Conservation (phyloP, 225 moss, liverwort and hornwort genomes). For the Anthoceros angustus region DNA sequence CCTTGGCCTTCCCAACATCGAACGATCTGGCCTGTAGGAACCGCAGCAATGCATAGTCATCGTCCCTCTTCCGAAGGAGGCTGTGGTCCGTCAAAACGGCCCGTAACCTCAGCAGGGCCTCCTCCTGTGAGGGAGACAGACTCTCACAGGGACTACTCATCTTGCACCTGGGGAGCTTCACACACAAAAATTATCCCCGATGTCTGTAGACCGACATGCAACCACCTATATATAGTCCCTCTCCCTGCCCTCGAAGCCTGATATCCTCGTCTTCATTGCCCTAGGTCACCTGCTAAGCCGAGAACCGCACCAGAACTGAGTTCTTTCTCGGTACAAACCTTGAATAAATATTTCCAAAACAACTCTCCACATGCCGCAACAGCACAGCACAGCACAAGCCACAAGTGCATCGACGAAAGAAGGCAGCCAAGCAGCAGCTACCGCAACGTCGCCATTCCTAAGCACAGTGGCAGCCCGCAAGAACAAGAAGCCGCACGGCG, state of each 20-base stretch:
- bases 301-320: too few species aligned
- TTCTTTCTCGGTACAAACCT: background rate
- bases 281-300: background rate
- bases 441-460: too few species aligned
- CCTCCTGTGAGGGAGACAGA: constrained; percentile 27
- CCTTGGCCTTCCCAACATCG: constrained; percentile 27
- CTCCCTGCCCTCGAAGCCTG: background rate
- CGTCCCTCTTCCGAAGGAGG: constrained; percentile 24
- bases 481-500: too few species aligned
- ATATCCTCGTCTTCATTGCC: background rate
- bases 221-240: background rate
- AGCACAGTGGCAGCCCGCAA: too few species aligned
- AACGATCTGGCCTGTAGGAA: constrained; percentile 28
- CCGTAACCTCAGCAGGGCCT: constrained; percentile 21
- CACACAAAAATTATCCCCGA: too few species aligned
- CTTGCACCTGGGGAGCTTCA: background rate
- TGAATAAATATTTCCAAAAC: background rate
- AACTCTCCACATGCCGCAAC: too few species aligned
- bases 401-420: too few species aligned
- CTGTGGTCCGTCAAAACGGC: constrained; percentile 20
- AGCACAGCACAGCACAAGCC: too few species aligned
- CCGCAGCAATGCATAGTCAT: constrained; percentile 24
- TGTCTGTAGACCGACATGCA: too few species aligned
- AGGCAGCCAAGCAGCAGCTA: too few species aligned
- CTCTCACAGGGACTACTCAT: constrained; percentile 19